A percentile compares a stretch with the other conserved stretches of the same genome.
phyloP scores from a whole-genome alignment of 805 yeast genomes.

The Yueomyces sp. region DNA sequence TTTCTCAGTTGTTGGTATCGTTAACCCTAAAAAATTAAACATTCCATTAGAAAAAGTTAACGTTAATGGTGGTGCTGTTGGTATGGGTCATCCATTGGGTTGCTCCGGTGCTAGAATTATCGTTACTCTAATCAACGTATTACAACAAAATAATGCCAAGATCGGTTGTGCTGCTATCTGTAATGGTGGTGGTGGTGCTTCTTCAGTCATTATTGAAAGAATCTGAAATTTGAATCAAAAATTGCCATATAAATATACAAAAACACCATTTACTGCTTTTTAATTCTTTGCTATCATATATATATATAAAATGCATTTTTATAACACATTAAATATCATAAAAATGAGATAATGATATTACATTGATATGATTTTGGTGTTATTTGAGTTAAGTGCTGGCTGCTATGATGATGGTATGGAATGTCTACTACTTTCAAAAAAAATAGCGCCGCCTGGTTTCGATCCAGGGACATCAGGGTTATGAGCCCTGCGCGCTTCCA shows the following conservation, averaged over 20 bases:
- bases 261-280: constrained; percentile 2
- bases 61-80: constrained; percentile 93
- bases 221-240: constrained; percentile 14
- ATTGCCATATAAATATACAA: not conserved
- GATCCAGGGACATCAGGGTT: constrained; percentile 96
- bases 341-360: not conserved
- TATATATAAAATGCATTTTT: not conserved
- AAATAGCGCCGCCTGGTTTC: constrained; percentile 35
- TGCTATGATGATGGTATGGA: too few species aligned
- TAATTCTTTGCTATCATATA: not conserved
- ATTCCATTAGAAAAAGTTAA: constrained; percentile 59
- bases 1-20: constrained; percentile 90
- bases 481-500: constrained; percentile 99
- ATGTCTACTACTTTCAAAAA: not conserved
- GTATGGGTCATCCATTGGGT: constrained; percentile 90
- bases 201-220: constrained; percentile 77
- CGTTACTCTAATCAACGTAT: constrained; percentile 70
- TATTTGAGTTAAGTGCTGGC: too few species aligned
- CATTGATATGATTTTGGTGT: not conserved
- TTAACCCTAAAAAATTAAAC: constrained; percentile 61
- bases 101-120: constrained; percentile 93
- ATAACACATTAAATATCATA: not conserved
- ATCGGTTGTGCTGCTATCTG: constrained; percentile 93
- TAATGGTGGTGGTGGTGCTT: constrained; percentile 99
- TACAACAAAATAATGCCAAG: constrained; percentile 75